phyloP scores from a whole-genome alignment of 768 basidiomycete genomes.

The Leccinellum albellum region DNA sequence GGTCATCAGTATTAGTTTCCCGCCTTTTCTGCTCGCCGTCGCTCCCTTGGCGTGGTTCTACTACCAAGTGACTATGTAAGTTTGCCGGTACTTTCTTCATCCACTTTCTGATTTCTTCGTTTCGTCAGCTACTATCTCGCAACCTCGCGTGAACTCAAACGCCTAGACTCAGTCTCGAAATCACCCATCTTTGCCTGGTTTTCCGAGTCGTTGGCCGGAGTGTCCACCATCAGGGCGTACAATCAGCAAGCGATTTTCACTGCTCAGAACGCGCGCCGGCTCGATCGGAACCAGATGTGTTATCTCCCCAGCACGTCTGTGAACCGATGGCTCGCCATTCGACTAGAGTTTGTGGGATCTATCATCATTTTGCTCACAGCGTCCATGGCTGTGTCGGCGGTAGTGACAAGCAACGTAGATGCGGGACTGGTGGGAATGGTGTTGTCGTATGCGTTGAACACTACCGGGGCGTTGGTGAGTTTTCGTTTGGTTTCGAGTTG shows the following conservation, averaged over 20 bases:
- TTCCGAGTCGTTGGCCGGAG: slow-evolving; percentile 69
- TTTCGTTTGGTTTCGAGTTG: neutral
- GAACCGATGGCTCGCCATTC: slow-evolving; percentile 81
- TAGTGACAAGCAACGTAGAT: slow-evolving; percentile 76
- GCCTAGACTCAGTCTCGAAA: slow-evolving; percentile 82
- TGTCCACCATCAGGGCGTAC: slow-evolving; percentile 83
- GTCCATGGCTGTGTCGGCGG: slow-evolving; percentile 58
- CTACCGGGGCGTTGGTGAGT: slow-evolving; percentile 74
- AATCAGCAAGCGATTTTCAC: slow-evolving; percentile 65
- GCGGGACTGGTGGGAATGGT: slow-evolving; percentile 86
- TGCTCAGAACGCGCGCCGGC: slow-evolving; percentile 62
- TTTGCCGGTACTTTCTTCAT: neutral
- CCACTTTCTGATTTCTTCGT: neutral
- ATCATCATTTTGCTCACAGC: slow-evolving; percentile 75
- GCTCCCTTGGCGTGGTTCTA: slow-evolving; percentile 81
- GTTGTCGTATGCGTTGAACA: slow-evolving; percentile 78
- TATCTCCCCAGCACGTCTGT: slow-evolving; percentile 68
- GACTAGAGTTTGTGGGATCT: slow-evolving; percentile 81
- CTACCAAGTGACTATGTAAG: slow-evolving; percentile 72
- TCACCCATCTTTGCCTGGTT: slow-evolving; percentile 92
- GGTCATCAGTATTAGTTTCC: slow-evolving; percentile 81
- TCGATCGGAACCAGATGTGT: slow-evolving; percentile 85
- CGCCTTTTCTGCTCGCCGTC: slow-evolving; percentile 72
- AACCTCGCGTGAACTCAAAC: slow-evolving; percentile 84
- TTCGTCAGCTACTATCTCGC: slow-evolving; percentile 73